Base-by-base conservation (phyloP, 148 eudicot species). In the Heliamphora exappendiculata region DNA sequence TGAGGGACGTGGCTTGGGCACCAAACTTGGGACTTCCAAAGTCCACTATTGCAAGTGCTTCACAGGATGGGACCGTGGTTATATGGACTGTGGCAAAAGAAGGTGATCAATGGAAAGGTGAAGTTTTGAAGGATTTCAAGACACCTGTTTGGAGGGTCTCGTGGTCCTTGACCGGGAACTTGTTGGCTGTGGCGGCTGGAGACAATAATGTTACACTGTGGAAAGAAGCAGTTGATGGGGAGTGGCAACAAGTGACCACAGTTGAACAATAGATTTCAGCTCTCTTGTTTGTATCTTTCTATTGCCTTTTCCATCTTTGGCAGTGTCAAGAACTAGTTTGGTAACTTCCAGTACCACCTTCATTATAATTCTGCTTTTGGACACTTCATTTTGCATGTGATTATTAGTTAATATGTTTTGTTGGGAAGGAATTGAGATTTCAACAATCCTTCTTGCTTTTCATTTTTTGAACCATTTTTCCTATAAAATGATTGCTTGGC, bases 211-310 rank as follows among this genome's bases (percentile, higher is more conserved):
- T 91, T 55, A 87, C 91, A 13, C 68, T 93, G 82, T 93, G 98
- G 98, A 93, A 91, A 66, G 98, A 93, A 85, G 93, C 90, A 29
- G 98, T 93, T 47, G 98, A 90, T 81, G 98, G 97, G 70, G 91
- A 88, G 76, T 91, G 98, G 98, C 85, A 88, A 66, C 93, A 88
- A 78, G 94, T 90, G 44, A 76, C 90, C 36, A 89, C 94, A 19
- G 88, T 87, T 74, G 96, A 91, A 44, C 83, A 88, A 59, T 90
- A 87, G 86, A 70, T 67, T 78, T 71, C 74, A 44, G 36, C 47
- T 66, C 11, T 47, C 78, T 67, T 33, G 59, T 88, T 79, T 49
- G 54, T 24, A 37, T 69, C 12, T 41, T 69, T 71, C 75, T 50
- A 20, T 3, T 4, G 31, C 9, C 44, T 7, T 16, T 70, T 45